Percentiles rank a stretch among this genome's conserved stretches.
Evolutionary conservation across 2,329 filamentous ascomycete genomes (phyloP).

Genomic region (Penicillium sp.): DNA sequence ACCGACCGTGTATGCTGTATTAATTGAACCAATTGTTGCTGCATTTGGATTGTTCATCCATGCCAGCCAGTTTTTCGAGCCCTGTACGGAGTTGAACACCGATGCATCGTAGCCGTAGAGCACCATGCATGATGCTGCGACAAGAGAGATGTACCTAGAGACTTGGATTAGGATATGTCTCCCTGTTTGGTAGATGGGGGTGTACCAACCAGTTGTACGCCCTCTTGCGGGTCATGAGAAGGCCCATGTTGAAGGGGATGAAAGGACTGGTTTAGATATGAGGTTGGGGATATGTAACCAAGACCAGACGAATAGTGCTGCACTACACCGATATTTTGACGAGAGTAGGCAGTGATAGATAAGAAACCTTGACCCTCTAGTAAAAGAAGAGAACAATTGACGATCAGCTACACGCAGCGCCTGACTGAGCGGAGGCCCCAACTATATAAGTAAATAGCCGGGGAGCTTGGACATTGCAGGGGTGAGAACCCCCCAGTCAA

Average conservation of each 20-base stretch:
- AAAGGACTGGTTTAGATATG: neutral
- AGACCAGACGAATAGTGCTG: neutral
- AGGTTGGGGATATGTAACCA: neutral
- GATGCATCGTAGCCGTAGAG: conserved; percentile 73
- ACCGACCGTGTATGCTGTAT: conserved; percentile 69
- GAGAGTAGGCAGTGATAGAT: neutral
- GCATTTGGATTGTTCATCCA: conserved; percentile 56
- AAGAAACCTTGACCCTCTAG: neutral
- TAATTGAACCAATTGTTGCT: conserved; percentile 57
- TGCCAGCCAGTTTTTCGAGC: conserved; percentile 63
- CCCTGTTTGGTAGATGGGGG: neutral
- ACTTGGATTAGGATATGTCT: neutral
- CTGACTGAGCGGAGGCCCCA: neutral
- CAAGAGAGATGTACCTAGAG: conserved; percentile 62
- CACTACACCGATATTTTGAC: neutral
- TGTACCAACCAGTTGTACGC: conserved; percentile 33
- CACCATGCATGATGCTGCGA: conserved; percentile 72
- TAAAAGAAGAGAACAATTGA: neutral
- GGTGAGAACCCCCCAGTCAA: conserved; percentile 8
- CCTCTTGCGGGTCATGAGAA: conserved; percentile 28
- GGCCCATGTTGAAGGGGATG: conserved; percentile 18
- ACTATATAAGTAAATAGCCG: neutral
- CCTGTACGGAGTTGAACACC: conserved; percentile 70
- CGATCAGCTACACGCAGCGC: neutral
- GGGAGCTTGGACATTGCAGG: neutral